These are phyloP conservation scores for Oryza punctata DNA, from an alignment of 176 grass and related monocot species.

Conservation along the genomic window DNA sequence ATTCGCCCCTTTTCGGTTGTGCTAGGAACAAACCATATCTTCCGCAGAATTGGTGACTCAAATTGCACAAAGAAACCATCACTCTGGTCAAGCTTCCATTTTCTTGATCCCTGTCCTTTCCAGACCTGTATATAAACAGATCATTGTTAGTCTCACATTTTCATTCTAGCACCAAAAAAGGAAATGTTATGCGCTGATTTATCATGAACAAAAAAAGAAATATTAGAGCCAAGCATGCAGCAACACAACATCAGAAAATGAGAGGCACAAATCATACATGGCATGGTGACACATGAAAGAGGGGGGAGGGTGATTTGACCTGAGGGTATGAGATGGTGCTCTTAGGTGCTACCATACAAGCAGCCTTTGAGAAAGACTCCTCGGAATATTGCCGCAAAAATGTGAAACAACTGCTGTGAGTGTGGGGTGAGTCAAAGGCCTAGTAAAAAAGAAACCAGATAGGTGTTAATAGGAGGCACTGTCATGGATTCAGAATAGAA, in stretches of 20 bases:
- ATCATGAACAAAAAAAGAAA: slow-evolving; percentile 16
- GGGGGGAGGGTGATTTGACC: slow-evolving; percentile 45
- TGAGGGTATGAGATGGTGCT: slow-evolving; percentile 86
- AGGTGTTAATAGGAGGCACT: not conserved
- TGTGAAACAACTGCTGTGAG: slow-evolving; percentile 67
- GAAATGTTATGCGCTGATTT: not conserved
- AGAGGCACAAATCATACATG: not conserved
- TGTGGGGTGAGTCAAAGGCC: slow-evolving; percentile 96
- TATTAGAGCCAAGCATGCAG: slow-evolving; percentile 6
- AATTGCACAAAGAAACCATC: slow-evolving; percentile 99
- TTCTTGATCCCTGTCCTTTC: slow-evolving; percentile 94
- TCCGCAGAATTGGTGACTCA: slow-evolving; percentile 70
- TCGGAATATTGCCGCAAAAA: slow-evolving; percentile 84
- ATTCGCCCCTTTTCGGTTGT: slow-evolving; percentile 66
- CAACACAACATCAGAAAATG: not conserved
- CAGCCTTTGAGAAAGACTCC: slow-evolving; percentile 73
- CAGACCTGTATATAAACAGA: slow-evolving; percentile 61
- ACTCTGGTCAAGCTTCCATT: slow-evolving; percentile 96
- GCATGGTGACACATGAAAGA: slow-evolving; percentile 11
- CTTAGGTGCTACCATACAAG: slow-evolving; percentile 91
- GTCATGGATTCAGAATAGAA: not conserved
- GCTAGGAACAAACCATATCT: slow-evolving; percentile 91
- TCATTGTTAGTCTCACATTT: slow-evolving; percentile 33
- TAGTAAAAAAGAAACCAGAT: slow-evolving; percentile 26
- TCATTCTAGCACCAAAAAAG: slow-evolving; percentile 27